A percentile compares a stretch with the other conserved stretches of the same genome.
These are phyloP conservation scores for Cruciata laevipes DNA, from an alignment of 257 asterid species.

Conservation along the genomic window DNA sequence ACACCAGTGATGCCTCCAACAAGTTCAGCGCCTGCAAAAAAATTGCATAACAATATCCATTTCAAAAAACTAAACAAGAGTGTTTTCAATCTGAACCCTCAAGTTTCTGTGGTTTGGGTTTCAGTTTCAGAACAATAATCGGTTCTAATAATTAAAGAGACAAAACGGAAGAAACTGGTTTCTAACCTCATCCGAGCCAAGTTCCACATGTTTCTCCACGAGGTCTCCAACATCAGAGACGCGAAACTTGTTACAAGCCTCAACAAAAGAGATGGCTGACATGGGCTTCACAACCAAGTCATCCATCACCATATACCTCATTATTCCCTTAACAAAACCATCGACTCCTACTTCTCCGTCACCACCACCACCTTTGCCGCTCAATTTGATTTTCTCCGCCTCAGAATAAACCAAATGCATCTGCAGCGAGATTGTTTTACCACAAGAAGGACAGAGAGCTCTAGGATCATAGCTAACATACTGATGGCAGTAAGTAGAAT, in stretches of 20 bases:
- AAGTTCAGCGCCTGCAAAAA: conserved; percentile 27
- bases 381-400: background rate
- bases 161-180: background rate
- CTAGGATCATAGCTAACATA: conserved; percentile 17
- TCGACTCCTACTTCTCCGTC: conserved; percentile 14
- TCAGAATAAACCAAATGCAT: conserved; percentile 7
- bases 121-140: background rate
- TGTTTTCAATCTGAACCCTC: too few relatives aligned
- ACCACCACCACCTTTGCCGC: background rate
- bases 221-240: conserved; percentile 15
- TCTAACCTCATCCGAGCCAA: conserved; percentile 24
- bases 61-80: background rate
- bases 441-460: conserved; percentile 18
- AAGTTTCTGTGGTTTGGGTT: too few relatives aligned
- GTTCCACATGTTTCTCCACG: conserved; percentile 12
- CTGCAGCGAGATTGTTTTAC: fast-evolving
- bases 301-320: conserved; percentile 31
- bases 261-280: conserved; percentile 24
- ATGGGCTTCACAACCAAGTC: conserved; percentile 26
- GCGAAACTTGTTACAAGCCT: conserved; percentile 16
- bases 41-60: background rate
- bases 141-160: background rate
- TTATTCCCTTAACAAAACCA: conserved; percentile 27
- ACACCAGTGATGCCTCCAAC: conserved; percentile 23
- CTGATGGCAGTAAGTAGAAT: fast-evolving